Evolutionary conservation across 1,139 yeast species (phyloP), one percentile per base, ranked within the genome.

Genomic region (Diutina ranongensis): DNA sequence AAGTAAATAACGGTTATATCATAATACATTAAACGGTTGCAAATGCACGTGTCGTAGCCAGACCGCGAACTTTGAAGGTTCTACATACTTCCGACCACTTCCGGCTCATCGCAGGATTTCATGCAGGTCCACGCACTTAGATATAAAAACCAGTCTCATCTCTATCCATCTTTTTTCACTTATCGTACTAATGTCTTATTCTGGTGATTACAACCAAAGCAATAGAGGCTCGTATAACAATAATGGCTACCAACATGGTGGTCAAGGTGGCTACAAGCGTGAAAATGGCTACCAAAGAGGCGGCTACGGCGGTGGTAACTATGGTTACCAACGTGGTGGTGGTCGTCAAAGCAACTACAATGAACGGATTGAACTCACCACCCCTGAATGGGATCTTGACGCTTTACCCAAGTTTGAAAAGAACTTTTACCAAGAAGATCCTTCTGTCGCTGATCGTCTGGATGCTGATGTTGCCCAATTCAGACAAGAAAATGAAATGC

Each of bases 341-440:
- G 47, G 50, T 49, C 55, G 61, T 44, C 13, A 12, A 7, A 12
- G 34, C 13, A 12, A 12, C 13, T 52, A 53, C 47, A 55, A 54
- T 45, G 61, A 66, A 70, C 58, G 89, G 81, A 64, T 75, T 61
- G 67, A 76, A 71, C 65, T 72, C 76, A 55, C 70, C 65, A 60
- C 81, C 54, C 96, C 88, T 57, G 77, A 83, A 51, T 89, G 92
- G 85, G 94, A 87, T 60, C 54, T 82, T 48, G 80, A 76, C 54
- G 60, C 77, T 27, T 69, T 89, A 63, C 95, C 97, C 57, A 81
- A 80, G 61, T 94, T 92, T 62, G 97, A 89, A 67, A 94, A 94
- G 72, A 88, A 92, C 67, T 92, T 92, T 62, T 92, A 92, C 71
- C 72, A 73, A 52, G 98, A 94, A 69, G 82, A 84, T 61, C 85